Base-by-base conservation (phyloP, 306 rosid species). In the Cicer bijugum region DNA sequence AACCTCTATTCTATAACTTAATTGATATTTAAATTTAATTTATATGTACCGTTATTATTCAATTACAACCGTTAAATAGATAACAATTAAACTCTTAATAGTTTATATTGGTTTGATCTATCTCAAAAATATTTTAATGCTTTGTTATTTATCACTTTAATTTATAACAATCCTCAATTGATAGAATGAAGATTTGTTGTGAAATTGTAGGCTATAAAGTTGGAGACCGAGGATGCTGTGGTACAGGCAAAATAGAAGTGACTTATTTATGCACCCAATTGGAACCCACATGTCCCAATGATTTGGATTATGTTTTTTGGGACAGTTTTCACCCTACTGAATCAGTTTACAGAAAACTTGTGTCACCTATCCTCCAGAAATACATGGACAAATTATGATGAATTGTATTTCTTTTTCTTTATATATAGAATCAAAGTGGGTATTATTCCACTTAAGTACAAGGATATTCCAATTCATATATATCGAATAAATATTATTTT, bases 241-340 rank as follows among this genome's bases (percentile, higher is more conserved):
- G 92, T 7, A 85, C 92, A 12, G 96, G 96, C 0, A 20, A 0
- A 1, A 23, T 87, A 46, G 96, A 89, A 74, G 96, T 82, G 4
- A 85, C 86, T 2, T 28, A 74, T 7, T 20, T 86, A 9, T 89
- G 96, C 71, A 87, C 75, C 66, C 82, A 28, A 11, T 46, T 81
- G 4, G 56, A 71, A 16, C 50, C 64, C 3, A 79, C 86, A 0
- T 85, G 91, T 8, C 37, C 74, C 17, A 42, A 89, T 37, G 74
- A 67, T 1, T n/a, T 38, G 6, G 80, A 81, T 6, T 64, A 84
- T 60, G 83, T 89, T 0, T 89, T 89, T 59, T 89, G 90, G 92
- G 96, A 87, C 28, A 87, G 92, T 77, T 89, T 78, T 66, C 92
- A 87, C 50, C 96, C 92, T 11, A 87, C 92, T 0, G 88, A 89